phyloP scores from a whole-genome alignment of 2,329 filamentous ascomycete genomes.

The Hymenoscyphus fraxineus region DNA sequence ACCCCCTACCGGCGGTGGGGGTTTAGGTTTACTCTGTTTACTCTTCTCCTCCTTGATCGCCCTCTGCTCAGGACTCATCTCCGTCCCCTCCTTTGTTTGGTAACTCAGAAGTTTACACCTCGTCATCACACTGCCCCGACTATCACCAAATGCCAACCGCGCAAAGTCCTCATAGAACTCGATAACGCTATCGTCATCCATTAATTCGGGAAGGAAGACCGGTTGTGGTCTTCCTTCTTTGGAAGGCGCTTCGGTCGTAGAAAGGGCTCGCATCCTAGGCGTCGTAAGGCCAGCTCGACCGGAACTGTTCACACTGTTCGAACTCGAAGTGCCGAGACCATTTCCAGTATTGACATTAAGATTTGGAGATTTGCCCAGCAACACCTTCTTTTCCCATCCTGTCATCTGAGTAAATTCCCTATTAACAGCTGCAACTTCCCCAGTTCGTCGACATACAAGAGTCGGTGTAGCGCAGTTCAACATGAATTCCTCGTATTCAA shows the following conservation, averaged over 20 bases:
- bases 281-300: slow-evolving; percentile 45
- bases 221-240: slow-evolving; percentile 59
- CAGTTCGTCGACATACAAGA: slow-evolving; percentile 85
- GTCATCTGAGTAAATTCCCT: slow-evolving; percentile 97
- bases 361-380: slow-evolving; percentile 84
- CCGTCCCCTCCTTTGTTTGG: slow-evolving; percentile 61
- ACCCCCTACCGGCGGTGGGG: slow-evolving; percentile 16
- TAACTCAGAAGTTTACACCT: slow-evolving; percentile 89
- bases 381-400: slow-evolving; percentile 86
- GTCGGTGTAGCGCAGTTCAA: slow-evolving; percentile 84
- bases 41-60: slow-evolving; percentile 18
- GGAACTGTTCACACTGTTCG: slow-evolving; percentile 32
- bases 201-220: slow-evolving; percentile 85
- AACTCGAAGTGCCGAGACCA: slow-evolving; percentile 44
- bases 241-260: slow-evolving; percentile 37
- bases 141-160: slow-evolving; percentile 86
- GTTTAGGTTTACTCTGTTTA: slow-evolving; percentile 13
- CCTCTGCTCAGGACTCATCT: slow-evolving; percentile 19
- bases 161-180: slow-evolving; percentile 97
- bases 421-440: slow-evolving; percentile 90
- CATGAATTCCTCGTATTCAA: slow-evolving; percentile 92
- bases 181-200: slow-evolving; percentile 90
- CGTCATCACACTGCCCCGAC: slow-evolving; percentile 76
- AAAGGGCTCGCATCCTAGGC: slow-evolving; percentile 48
- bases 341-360: slow-evolving; percentile 70